A percentile compares a stretch with the other conserved stretches of the same genome.
Conservation (phyloP, 306 rosid species). For the Vigna mungo region DNA sequence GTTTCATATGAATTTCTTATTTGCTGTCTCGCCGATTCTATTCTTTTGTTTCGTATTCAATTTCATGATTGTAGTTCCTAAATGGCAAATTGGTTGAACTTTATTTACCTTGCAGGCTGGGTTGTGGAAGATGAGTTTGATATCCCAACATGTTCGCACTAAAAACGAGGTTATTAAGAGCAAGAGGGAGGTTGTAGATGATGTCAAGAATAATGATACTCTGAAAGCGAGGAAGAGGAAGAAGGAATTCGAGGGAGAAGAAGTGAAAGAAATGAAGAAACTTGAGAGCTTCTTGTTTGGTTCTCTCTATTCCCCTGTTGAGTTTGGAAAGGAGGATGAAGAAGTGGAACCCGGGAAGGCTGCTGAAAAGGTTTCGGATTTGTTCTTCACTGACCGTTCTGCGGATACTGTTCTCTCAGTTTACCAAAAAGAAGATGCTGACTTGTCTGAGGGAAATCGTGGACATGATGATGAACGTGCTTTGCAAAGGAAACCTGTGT, state of each 20-base stretch:
- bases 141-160: constrained; percentile 66
- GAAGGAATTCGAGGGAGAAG: constrained; percentile 58
- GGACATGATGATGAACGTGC: constrained; percentile 41
- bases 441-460: constrained; percentile 41
- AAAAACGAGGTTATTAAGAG: constrained; percentile 48
- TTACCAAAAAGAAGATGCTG: constrained; percentile 57
- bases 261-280: constrained; percentile 74
- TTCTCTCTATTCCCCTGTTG: constrained; percentile 71
- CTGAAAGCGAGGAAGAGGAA: constrained; percentile 62
- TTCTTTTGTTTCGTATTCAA: background rate
- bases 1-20: background rate
- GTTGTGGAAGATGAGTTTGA: constrained; percentile 69
- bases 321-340: constrained; percentile 67
- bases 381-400: constrained; percentile 74
- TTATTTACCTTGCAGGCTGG: constrained; percentile 32
- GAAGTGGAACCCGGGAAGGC: constrained; percentile 35
- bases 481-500: constrained; percentile 70
- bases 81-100: background rate
- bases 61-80: background rate
- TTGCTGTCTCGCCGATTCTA: background rate
- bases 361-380: constrained; percentile 47
- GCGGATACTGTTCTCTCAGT: constrained; percentile 55
- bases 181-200: constrained; percentile 48
- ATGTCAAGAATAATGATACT: constrained; percentile 42
- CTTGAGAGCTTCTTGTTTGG: constrained; percentile 81